Percentiles rank a stretch among this genome's conserved stretches.
These are phyloP conservation scores for Nakazawaea molendinolei DNA, from an alignment of 805 yeast genomes.

Conservation along the genomic window DNA sequence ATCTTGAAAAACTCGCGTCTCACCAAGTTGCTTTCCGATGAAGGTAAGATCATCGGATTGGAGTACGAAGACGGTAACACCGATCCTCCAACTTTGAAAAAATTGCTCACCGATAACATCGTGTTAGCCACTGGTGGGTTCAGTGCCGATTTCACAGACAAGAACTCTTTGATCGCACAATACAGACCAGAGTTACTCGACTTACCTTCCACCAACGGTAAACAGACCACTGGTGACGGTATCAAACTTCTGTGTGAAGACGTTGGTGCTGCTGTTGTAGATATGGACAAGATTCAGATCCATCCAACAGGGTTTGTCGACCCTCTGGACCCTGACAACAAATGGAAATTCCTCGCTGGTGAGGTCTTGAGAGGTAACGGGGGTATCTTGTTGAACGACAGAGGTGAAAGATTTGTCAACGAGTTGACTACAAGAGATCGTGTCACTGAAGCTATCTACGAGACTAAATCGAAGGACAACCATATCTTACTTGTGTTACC, in stretches of 20 bases:
- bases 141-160: constrained; percentile 34
- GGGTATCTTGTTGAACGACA: constrained; percentile 41
- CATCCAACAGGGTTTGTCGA: constrained; percentile 60
- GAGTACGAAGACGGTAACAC: constrained; percentile 28
- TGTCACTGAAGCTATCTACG: constrained; percentile 38
- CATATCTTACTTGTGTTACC: constrained; percentile 32
- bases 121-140: constrained; percentile 58
- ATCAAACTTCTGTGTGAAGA: constrained; percentile 40
- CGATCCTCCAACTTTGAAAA: constrained; percentile 11
- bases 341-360: constrained; percentile 52
- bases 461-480: constrained; percentile 18
- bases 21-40: constrained; percentile 23
- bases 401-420: constrained; percentile 44
- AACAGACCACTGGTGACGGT: constrained; percentile 54
- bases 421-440: constrained; percentile 48
- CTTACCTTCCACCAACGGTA: constrained; percentile 52
- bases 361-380: constrained; percentile 57
- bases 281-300: constrained; percentile 54
- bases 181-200: constrained; percentile 39
- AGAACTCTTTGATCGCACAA: constrained; percentile 28
- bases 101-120: constrained; percentile 26
- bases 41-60: constrained; percentile 32
- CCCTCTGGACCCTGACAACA: constrained; percentile 29
- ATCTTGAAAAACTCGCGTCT: constrained; percentile 34
- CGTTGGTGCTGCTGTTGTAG: constrained; percentile 41